Conservation (phyloP, 2,329 filamentous ascomycete genomes). For the Teratosphaeria epicoccoides region DNA sequence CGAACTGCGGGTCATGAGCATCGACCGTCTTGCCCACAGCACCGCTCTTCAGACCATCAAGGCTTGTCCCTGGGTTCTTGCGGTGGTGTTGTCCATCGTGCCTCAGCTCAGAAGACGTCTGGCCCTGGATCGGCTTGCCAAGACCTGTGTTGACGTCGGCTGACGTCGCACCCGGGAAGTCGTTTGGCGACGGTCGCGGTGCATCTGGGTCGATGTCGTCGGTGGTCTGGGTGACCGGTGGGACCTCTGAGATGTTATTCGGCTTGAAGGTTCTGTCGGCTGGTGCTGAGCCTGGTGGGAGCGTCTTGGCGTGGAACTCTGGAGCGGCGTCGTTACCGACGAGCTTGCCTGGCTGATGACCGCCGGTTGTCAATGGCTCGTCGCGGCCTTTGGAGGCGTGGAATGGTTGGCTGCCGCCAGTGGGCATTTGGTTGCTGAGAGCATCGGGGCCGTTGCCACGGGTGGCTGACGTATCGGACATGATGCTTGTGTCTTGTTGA, state of each 20-base stretch:
- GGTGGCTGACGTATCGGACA: slow-evolving; percentile 2
- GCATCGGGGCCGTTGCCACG: slow-evolving; percentile 6
- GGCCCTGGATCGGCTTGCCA: slow-evolving; percentile 41
- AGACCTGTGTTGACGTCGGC: slow-evolving; percentile 43
- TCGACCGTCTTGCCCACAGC: slow-evolving; percentile 14
- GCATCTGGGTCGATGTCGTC: slow-evolving; percentile 32
- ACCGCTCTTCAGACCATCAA: slow-evolving; percentile 1
- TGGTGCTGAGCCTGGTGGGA: slow-evolving; percentile 55
- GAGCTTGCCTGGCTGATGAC: slow-evolving; percentile 54
- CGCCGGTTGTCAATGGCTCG: slow-evolving; percentile 44
- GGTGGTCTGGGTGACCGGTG: slow-evolving; percentile 32
- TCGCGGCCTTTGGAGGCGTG: slow-evolving; percentile 39
- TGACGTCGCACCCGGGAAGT: slow-evolving; percentile 43
- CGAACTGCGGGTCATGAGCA: slow-evolving; percentile 25
- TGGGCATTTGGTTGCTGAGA: slow-evolving; percentile 23
- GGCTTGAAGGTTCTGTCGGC: slow-evolving; percentile 34
- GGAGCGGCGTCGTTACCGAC: slow-evolving; percentile 49
- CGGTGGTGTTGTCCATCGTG: slow-evolving; percentile 36
- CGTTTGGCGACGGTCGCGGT: slow-evolving; percentile 32
- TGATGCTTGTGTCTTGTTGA: not conserved
- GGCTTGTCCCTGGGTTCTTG: slow-evolving; percentile 28
- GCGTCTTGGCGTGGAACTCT: slow-evolving; percentile 53
- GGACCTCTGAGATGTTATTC: slow-evolving; percentile 29
- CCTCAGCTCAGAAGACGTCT: slow-evolving; percentile 37
- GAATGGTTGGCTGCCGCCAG: slow-evolving; percentile 44